Base-by-base conservation (phyloP, 148 eudicot species). In the Camellia granthamiana region DNA sequence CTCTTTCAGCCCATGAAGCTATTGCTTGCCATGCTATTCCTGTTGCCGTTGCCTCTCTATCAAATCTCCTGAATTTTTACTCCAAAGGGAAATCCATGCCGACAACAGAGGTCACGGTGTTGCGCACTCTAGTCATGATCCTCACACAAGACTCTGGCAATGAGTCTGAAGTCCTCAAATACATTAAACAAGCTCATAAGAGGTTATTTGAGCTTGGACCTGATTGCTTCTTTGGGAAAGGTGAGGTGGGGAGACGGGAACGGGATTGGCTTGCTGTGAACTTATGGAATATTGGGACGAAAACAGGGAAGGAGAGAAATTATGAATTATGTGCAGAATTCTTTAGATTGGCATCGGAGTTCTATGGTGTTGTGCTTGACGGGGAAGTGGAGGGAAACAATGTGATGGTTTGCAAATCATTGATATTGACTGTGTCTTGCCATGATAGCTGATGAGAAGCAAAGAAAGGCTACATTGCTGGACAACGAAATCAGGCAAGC, bases 1-100 rank as follows among this genome's bases (percentile, higher is more conserved):
- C 88, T 54, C 97, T 96, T 52, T 79, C 99, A 73, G 97, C 97
- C 51, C 98, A 96, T 74, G 99, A 96, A 91, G 95, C 99, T 60
- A 82, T 94, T 66, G 95, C 98, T 66, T 91, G 94, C 60, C 89
- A 78, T 58, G 94, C 98, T 62, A 72, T 92, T 86, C 82, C 89
- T 67, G 99, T 94, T 41, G 95, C 98, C n/a, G 84, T 90, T 81
- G 87, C 97, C 78, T 87, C 98, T 76, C 85, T 96, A 43, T 87
- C 91, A 81, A 87, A 78, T 81, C 94, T 96, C 75, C 90, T 96
- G 52, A 89, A 89, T 79, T 96, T 90, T 75, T 94, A 92, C 81
- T 75, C 95, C 76, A 74, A 88, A n/a, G 95, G 95, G 30, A 92
- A 94, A 81, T 81, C 87, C 59, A 90, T 91, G 92, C 92, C 92